These are phyloP conservation scores for Macrotyloma uniflorum DNA, from an alignment of 306 rosid species.

Conservation along the genomic window DNA sequence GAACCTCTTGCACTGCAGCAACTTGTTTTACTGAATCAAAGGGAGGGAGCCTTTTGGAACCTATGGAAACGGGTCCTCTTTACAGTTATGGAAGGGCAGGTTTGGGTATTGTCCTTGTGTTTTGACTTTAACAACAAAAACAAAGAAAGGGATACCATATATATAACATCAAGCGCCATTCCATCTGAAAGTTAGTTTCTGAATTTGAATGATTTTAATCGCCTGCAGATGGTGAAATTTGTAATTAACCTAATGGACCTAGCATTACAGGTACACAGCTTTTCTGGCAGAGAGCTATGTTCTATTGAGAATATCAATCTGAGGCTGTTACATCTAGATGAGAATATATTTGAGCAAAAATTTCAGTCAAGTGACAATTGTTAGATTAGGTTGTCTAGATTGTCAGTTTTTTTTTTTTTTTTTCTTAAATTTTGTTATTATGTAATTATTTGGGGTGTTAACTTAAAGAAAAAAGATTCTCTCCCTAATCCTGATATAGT, in stretches of 20 bases:
- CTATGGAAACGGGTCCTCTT: slow-evolving; percentile 28
- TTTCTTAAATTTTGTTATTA: slow-evolving; percentile 4
- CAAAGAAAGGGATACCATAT: not conserved
- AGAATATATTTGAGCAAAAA: slow-evolving; percentile 35
- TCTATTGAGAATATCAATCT: slow-evolving; percentile 17
- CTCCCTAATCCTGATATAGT: slow-evolving; percentile 23
- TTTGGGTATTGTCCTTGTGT: slow-evolving; percentile 21
- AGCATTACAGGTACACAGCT: slow-evolving; percentile 8
- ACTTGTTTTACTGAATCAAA: slow-evolving; percentile 31
- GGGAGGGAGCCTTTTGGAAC: slow-evolving; percentile 28
- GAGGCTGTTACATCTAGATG: slow-evolving; percentile 34
- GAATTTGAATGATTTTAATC: slow-evolving; percentile 32
- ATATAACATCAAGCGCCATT: slow-evolving; percentile 33
- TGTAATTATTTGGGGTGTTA: slow-evolving; percentile 43
- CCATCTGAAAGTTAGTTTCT: slow-evolving; percentile 32
- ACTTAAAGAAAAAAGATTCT: slow-evolving; percentile 40
- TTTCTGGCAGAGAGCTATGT: not conserved
- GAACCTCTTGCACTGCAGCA: slow-evolving; percentile 34
- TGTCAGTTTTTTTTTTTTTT: not conserved
- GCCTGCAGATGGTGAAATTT: slow-evolving; percentile 32
- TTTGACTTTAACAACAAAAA: not conserved
- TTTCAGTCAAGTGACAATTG: slow-evolving; percentile 38
- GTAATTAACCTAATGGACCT: slow-evolving; percentile 32
- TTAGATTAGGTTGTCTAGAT: slow-evolving; percentile 40
- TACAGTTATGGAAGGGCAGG: slow-evolving; percentile 20